Conservation (phyloP, 2,329 filamentous ascomycete species). For the Epichloe bromicola region DNA sequence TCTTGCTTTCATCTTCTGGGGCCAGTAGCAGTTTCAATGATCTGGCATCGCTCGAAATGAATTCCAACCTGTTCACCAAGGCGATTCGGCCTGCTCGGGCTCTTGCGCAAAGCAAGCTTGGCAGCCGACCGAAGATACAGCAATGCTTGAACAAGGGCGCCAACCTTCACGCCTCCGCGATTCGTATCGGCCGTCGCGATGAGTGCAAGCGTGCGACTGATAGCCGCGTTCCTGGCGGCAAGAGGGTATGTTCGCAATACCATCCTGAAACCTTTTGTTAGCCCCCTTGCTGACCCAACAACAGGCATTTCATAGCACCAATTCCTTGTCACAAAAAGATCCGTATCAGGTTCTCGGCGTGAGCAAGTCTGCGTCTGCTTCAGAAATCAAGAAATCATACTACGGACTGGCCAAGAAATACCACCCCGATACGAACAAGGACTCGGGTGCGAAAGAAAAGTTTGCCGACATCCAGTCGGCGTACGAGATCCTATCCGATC, state of each 20-base stretch:
- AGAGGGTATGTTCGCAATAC: constrained; percentile 13
- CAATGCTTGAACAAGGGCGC: constrained; percentile 26
- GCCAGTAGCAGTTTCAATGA: constrained; percentile 14
- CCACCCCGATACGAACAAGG: constrained; percentile 97
- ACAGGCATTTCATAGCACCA: constrained; percentile 50
- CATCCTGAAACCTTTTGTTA: background rate
- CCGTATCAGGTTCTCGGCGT: constrained; percentile 85
- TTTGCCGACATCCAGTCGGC: constrained; percentile 87
- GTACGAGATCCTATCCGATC: constrained; percentile 86
- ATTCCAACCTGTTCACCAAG: constrained; percentile 33
- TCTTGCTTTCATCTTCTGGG: background rate
- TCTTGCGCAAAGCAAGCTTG: constrained; percentile 30
- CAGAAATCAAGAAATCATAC: constrained; percentile 96
- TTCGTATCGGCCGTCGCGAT: constrained; percentile 10
- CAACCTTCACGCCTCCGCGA: constrained; percentile 20
- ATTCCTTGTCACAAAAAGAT: constrained; percentile 47
- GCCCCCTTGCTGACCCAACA: background rate
- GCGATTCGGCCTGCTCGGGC: constrained; percentile 32
- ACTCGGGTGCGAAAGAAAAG: constrained; percentile 81
- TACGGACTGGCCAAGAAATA: constrained; percentile 96
- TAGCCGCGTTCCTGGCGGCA: constrained; percentile 11
- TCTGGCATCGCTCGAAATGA: constrained; percentile 27
- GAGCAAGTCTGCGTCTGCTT: constrained; percentile 61
- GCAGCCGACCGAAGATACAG: constrained; percentile 25
- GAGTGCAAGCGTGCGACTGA: constrained; percentile 10